Conservation (phyloP, 129 eudicot species). For the Deinandra increscens region DNA sequence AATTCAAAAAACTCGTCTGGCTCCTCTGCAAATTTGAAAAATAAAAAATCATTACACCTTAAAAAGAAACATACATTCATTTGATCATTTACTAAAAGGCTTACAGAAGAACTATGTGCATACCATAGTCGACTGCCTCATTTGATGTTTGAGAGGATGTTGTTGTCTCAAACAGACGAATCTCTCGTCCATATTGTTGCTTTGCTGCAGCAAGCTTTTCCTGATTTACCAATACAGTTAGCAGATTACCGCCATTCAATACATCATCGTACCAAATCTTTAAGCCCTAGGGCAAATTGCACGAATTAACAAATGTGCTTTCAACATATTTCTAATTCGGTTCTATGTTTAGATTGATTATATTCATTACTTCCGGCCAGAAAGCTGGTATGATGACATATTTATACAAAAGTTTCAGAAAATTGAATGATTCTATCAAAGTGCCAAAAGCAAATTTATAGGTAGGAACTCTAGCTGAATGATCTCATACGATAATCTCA, state of each 20-base stretch:
- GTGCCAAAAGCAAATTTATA: too few species aligned
- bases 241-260: neutral
- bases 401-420: neutral
- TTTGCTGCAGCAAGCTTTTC: slow-evolving; percentile 70
- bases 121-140: slow-evolving; percentile 47
- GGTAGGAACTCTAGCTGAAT: too few species aligned
- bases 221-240: slow-evolving; percentile 33
- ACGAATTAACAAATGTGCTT: neutral
- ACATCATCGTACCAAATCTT: neutral
- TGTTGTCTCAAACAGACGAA: slow-evolving; percentile 77
- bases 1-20: slow-evolving; percentile 81
- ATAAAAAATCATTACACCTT: slow-evolving; percentile 2
- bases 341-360: neutral
- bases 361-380: neutral
- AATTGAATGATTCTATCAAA: neutral
- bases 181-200: slow-evolving; percentile 67
- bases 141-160: slow-evolving; percentile 45
- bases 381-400: neutral
- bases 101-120: neutral
- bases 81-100: neutral
- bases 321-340: neutral
- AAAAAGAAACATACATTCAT: neutral
- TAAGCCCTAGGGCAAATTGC: neutral
- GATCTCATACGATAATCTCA: neutral
- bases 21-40: slow-evolving; percentile 49